Evolutionary conservation across 306 rosid species (phyloP).

Genomic region (Prosopis cineraria): DNA sequence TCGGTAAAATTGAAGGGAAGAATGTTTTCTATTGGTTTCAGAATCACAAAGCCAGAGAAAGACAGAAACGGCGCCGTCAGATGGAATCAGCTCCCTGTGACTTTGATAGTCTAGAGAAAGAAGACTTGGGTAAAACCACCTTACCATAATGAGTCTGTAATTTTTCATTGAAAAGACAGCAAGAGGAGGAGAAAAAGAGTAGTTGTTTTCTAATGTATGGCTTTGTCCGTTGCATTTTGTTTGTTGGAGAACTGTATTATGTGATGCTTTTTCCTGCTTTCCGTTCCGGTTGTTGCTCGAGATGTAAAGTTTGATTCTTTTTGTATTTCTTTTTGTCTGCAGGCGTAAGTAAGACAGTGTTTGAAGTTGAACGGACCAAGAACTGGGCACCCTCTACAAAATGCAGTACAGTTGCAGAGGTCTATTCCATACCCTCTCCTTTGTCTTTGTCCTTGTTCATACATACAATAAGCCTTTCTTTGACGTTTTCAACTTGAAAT

Average conservation of each 20-base stretch:
- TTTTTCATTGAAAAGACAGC: neutral
- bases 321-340: conserved; percentile 66
- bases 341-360: conserved; percentile 65
- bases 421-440: conserved; percentile 44
- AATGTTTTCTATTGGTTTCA: conserved; percentile 98
- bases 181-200: neutral
- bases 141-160: conserved; percentile 14
- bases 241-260: conserved; percentile 33
- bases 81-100: conserved; percentile 58
- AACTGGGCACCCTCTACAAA: conserved; percentile 72
- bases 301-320: conserved; percentile 63
- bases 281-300: conserved; percentile 43
- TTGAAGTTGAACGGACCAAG: conserved; percentile 75
- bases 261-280: neutral
- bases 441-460: conserved; percentile 33
- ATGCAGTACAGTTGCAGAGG: conserved; percentile 72
- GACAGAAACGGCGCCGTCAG: conserved; percentile 98
- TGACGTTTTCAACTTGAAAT: conserved; percentile 23
- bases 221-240: conserved; percentile 28
- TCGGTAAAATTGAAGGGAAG: conserved; percentile 93
- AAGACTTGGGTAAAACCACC: conserved; percentile 53
- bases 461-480: neutral
- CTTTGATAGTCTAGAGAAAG: conserved; percentile 49
- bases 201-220: conserved; percentile 25
- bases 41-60: conserved; percentile 93